Evolutionary conservation across 768 basidiomycete genomes (phyloP).

Genomic region (Mycena albidolilacea): DNA sequence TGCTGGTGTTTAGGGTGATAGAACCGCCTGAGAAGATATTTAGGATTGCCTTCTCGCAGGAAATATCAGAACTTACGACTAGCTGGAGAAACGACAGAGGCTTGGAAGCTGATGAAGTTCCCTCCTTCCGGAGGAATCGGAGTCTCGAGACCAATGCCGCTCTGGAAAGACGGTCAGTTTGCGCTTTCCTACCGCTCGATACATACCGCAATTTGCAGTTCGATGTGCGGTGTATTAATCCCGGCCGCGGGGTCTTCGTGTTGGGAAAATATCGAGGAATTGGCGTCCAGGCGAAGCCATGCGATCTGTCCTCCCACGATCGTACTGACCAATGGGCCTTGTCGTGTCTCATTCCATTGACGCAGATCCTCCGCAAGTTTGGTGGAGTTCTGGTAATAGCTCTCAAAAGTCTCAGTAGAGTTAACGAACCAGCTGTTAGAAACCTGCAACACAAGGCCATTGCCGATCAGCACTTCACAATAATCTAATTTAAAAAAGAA

Average conservation of each 20-base stretch:
- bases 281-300: conserved; percentile 40
- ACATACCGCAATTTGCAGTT: conserved; percentile 37
- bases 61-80: conserved; percentile 19
- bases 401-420: conserved; percentile 31
- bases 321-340: conserved; percentile 45
- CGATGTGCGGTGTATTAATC: conserved; percentile 44
- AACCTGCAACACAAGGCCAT: neutral
- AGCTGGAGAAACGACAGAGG: conserved; percentile 30
- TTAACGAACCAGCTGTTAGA: conserved; percentile 44
- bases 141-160: conserved; percentile 27
- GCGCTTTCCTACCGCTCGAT: neutral
- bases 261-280: conserved; percentile 31
- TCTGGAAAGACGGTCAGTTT: neutral
- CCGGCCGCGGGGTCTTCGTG: conserved; percentile 45
- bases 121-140: conserved; percentile 24
- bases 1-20: conserved; percentile 45
- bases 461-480: neutral
- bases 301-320: conserved; percentile 37
- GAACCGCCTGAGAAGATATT: conserved; percentile 42
- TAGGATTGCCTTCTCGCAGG: no score
- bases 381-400: conserved; percentile 40
- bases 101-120: conserved; percentile 26
- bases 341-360: conserved; percentile 43
- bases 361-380: conserved; percentile 29
- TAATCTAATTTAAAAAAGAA: neutral